Base-by-base conservation (phyloP, 2,329 filamentous ascomycete genomes). In the Harringtonia aguacate region DNA sequence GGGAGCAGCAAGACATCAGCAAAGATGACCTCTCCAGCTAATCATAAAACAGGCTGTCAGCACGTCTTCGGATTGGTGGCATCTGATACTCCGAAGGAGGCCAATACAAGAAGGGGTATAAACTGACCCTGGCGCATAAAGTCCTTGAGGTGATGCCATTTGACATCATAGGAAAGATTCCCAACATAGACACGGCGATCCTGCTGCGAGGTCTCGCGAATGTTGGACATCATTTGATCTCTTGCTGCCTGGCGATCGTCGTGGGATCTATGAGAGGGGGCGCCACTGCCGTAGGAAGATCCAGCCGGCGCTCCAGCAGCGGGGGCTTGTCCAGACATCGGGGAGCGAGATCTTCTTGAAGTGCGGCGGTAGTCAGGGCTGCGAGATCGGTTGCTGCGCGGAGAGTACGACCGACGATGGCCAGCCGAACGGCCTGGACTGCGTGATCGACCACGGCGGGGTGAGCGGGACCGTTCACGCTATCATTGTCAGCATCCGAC, bases 141-240 rank as follows among this genome's bases (percentile, higher is more conserved):
- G 72, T 98, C 92, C 74, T 98, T 98, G 51, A 98, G 79, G 61
- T 97, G 92, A 73, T 97, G 90, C 92, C 92, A 98, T 74, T 98
- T 98, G 65, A 98, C 92, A 74, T 98, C 92, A 73, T 98, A 98
- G 40, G 89, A 92, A 56, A 98, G 77, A 64, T 98, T 98, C 67
- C 92, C 92, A 63, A 98, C 92, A 65, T 98, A 98, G 78, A 98
- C 92, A 55, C 92, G 89, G 61, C 92, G 90, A 75, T 98, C 92
- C 69, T 98, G 92, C 65, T 97, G 92, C 50, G 92, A 97, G 37
- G 86, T 84, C 61, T 97, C 92, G 61, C 88, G 83, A 57, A 95
- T 83, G 61, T 79, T 88, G 67, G 81, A 84, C 86, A 97, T 94
- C 87, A 94, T 95, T 64, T 88, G 83, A 67, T 95, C 88, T 67